phyloP scores from a whole-genome alignment of 805 yeast genomes.

The Huiozyma naganishii region DNA sequence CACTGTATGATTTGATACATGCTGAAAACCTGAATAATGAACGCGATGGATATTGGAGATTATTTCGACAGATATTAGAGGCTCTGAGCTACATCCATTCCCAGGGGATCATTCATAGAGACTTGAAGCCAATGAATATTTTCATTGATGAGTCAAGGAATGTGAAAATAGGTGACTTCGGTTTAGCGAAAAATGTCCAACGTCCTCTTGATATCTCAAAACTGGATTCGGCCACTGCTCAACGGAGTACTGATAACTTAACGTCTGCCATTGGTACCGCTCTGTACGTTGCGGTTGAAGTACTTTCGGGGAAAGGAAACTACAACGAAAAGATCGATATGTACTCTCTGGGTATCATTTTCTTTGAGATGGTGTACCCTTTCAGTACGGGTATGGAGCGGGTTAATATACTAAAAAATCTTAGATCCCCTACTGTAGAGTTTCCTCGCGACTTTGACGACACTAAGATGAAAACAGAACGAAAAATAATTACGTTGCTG shows the following conservation, averaged over 20 bases:
- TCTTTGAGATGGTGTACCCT: slow-evolving; percentile 87
- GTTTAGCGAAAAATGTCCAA: slow-evolving; percentile 86
- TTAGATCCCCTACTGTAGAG: slow-evolving; percentile 48
- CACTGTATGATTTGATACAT: slow-evolving; percentile 70
- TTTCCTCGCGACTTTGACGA: slow-evolving; percentile 63
- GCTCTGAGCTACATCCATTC: slow-evolving; percentile 86
- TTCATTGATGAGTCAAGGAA: slow-evolving; percentile 85
- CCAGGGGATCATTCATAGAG: slow-evolving; percentile 91
- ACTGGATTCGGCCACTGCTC: slow-evolving; percentile 20
- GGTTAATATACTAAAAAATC: slow-evolving; percentile 52
- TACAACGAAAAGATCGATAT: slow-evolving; percentile 92
- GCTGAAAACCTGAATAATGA: slow-evolving; percentile 61
- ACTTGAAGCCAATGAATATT: slow-evolving; percentile 89
- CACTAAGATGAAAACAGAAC: slow-evolving; percentile 44
- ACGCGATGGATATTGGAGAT: slow-evolving; percentile 79
- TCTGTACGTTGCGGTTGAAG: slow-evolving; percentile 85
- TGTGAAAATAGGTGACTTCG: slow-evolving; percentile 93
- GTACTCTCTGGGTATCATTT: slow-evolving; percentile 89
- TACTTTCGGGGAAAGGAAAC: slow-evolving; percentile 56
- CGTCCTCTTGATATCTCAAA: slow-evolving; percentile 29
- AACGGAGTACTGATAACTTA: slow-evolving; percentile 47
- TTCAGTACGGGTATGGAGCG: slow-evolving; percentile 93
- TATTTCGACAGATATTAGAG: slow-evolving; percentile 77
- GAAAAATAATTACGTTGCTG: slow-evolving; percentile 52
- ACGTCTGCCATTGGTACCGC: slow-evolving; percentile 94